Conservation (phyloP, 371 early-diverging fungal genomes). For the Mucor ambiguus region DNA sequence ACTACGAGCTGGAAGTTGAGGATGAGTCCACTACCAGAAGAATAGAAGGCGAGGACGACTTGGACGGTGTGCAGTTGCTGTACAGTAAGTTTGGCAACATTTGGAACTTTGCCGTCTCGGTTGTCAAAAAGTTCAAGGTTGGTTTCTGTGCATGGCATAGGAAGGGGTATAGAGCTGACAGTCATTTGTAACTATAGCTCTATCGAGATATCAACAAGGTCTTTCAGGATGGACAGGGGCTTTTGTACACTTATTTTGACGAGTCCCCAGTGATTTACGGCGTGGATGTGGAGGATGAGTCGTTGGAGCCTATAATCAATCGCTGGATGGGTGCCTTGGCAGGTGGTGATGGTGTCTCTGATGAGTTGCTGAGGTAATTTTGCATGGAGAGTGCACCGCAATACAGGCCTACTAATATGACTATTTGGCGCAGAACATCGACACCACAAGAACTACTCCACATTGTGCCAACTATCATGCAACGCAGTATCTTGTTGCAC, state of each 20-base stretch:
- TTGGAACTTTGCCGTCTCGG: conserved; percentile 39
- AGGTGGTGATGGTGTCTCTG: conserved; percentile 36
- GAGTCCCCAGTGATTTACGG: conserved; percentile 34
- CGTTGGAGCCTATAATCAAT: conserved; percentile 31
- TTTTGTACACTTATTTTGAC: conserved; percentile 39
- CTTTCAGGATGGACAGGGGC: conserved; percentile 32
- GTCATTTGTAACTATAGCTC: conserved; percentile 17
- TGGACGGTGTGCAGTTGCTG: conserved; percentile 34
- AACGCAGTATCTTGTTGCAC: conserved; percentile 30
- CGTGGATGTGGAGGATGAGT: conserved; percentile 20
- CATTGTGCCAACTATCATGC: conserved; percentile 40
- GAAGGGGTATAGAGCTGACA: neutral
- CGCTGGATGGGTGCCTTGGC: conserved; percentile 41
- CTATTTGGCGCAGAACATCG: conserved; percentile 15
- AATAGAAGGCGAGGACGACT: conserved; percentile 28
- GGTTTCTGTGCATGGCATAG: no score
- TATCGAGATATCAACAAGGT: conserved; percentile 31
- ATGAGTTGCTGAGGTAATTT: conserved; percentile 31
- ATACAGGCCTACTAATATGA: neutral
- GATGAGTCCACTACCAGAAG: conserved; percentile 19
- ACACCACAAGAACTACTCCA: conserved; percentile 33
- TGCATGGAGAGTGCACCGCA: neutral
- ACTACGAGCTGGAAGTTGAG: conserved; percentile 27
- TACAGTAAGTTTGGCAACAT: conserved; percentile 46
- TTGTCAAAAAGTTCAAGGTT: conserved; percentile 43